Conservation (phyloP, 768 basidiomycete genomes). For the Boletus sp. region DNA sequence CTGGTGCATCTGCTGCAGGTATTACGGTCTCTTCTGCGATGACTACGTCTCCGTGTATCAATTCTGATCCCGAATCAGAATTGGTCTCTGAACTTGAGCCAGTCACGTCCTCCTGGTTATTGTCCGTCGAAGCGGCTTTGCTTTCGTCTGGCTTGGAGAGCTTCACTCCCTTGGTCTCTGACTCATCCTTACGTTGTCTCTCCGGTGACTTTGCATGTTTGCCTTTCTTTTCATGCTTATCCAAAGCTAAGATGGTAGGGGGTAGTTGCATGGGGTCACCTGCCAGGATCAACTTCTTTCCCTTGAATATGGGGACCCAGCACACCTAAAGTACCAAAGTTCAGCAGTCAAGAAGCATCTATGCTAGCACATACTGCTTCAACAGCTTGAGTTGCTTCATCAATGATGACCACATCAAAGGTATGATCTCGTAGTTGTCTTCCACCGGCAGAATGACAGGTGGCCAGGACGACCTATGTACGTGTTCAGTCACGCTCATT, state of each 20-base stretch:
- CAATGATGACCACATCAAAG: constrained; percentile 94
- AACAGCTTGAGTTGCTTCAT: constrained; percentile 95
- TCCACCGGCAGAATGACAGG: constrained; percentile 92
- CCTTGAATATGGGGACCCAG: constrained; percentile 95
- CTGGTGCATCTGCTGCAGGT: neutral
- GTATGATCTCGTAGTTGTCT: constrained; percentile 68
- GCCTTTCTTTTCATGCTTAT: constrained; percentile 38
- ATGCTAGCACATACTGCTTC: constrained; percentile 67
- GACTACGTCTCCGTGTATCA: constrained; percentile 17
- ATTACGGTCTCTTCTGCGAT: constrained; percentile 18
- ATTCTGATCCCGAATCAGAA: constrained; percentile 18
- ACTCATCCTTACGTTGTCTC: neutral
- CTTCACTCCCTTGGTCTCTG: neutral
- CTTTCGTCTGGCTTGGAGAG: neutral
- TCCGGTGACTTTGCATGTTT: constrained; percentile 1
- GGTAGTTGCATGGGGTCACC: constrained; percentile 97
- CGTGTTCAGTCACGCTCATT: neutral
- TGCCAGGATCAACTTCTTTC: constrained; percentile 83
- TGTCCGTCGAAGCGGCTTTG: neutral
- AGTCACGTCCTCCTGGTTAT: neutral
- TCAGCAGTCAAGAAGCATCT: neutral
- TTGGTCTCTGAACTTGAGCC: constrained; percentile 6
- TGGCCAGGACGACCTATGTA: constrained; percentile 77
- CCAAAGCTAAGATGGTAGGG: constrained; percentile 79
- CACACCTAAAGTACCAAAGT: constrained; percentile 38